phyloP scores from a whole-genome alignment of 805 yeast genomes.

The Teunomyces tritomae region DNA sequence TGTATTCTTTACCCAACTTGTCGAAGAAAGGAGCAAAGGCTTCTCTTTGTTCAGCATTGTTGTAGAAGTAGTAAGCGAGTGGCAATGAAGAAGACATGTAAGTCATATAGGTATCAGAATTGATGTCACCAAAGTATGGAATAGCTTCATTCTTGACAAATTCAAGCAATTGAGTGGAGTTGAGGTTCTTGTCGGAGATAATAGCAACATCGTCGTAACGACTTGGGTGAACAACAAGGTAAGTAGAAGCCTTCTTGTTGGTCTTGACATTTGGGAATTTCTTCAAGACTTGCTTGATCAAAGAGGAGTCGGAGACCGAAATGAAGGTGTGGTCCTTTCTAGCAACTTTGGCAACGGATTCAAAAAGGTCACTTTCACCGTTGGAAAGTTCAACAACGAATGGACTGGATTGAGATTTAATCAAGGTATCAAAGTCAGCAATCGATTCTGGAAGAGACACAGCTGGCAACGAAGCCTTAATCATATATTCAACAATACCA shows the following conservation, averaged over 20 bases:
- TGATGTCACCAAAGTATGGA: conserved; percentile 86
- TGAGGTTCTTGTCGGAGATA: conserved; percentile 36
- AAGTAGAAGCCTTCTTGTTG: conserved; percentile 28
- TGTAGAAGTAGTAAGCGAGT: conserved; percentile 84
- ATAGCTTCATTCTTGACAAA: conserved; percentile 63
- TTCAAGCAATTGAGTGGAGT: conserved; percentile 34
- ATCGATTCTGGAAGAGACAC: conserved; percentile 42
- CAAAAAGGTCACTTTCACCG: conserved; percentile 35
- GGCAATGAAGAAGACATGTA: conserved; percentile 77
- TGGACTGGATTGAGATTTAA: conserved; percentile 47
- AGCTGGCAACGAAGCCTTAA: conserved; percentile 78
- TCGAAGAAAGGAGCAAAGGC: conserved; percentile 50
- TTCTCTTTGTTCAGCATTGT: conserved; percentile 61
- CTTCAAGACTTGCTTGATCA: conserved; percentile 39
- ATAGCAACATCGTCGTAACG: conserved; percentile 45
- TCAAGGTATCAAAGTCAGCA: conserved; percentile 49
- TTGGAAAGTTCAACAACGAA: conserved; percentile 55
- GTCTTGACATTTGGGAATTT: conserved; percentile 23
- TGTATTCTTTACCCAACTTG: conserved; percentile 67
- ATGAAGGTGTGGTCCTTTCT: conserved; percentile 67
- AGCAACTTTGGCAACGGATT: conserved; percentile 56
- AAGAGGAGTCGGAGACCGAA: conserved; percentile 37
- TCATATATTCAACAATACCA: conserved; percentile 75
- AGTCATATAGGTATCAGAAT: conserved; percentile 69
- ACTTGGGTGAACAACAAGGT: conserved; percentile 47